Evolutionary conservation across 2,329 filamentous ascomycete genomes (phyloP), one percentile per base, ranked within the genome.

Genomic region (Calonectria ilicicola): DNA sequence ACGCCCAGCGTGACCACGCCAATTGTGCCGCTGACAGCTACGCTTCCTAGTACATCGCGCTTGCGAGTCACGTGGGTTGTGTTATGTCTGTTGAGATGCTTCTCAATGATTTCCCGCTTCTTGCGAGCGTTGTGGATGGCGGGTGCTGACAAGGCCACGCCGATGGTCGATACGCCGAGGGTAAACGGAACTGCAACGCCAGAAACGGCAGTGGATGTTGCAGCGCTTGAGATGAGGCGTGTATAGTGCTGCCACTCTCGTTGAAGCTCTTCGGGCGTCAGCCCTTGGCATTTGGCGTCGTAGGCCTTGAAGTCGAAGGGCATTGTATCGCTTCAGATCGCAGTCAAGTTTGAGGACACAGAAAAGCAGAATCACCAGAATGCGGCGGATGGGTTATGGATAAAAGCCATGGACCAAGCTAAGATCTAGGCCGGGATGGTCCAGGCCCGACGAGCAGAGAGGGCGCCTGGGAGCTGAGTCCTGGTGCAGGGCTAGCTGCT

Each of bases 241-340:
- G 84, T 85, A 56, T 86, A 86, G 74, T 86, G 85, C 67, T 86
- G 80, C 84, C 85, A 86, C 74, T 85, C 84, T 21, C 80, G 77
- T 53, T 85, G 84, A 15, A 86, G 81, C 38, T 84, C 81, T 38
- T 85, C 82, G 3, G 81, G 76, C 2, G 80, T 81, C 29, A 86
- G 77, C 17, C 73, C 80, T 40, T 79, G 78, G 77, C 84, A 86
- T 70, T 85, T 85, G 14, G 78, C 76, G 53, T 85, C 81, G 73
- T 85, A 86, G 3, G 78, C 79, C n/a, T 82, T 80, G 64, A 85
- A 85, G 73, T 85, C 83, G 73, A 85, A 85, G 5, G 83, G 84
- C 84, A 85, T 85, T 9, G 68, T 75, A 29, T 23, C 32, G 14
- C n/a, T 19, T 19, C 23, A 32, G 6, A 21, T 26, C 23, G 21